phyloP scores from a whole-genome alignment of 2,329 filamentous ascomycete species.

The Mariannaea elegans region DNA sequence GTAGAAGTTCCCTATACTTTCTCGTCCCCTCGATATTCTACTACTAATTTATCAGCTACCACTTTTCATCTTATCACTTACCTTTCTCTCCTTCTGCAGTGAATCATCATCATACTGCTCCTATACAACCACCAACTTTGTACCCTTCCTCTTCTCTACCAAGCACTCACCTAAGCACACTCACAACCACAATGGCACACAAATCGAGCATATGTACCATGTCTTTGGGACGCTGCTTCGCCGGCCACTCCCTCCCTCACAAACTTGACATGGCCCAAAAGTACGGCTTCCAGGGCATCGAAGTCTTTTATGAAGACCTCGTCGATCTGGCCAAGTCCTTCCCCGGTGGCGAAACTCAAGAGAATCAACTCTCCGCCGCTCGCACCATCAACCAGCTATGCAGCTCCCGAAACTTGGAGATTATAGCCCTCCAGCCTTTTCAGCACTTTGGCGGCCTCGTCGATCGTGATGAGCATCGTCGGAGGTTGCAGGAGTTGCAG shows the following conservation, averaged over 20 bases:
- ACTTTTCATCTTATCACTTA: not conserved
- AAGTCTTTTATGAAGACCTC: slow-evolving; percentile 83
- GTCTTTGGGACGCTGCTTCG: slow-evolving; percentile 75
- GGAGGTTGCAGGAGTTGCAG: slow-evolving; percentile 68
- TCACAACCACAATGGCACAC: slow-evolving; percentile 55
- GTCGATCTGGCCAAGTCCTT: slow-evolving; percentile 63
- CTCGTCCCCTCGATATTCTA: not conserved
- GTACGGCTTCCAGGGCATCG: slow-evolving; percentile 74
- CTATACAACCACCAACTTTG: no score
- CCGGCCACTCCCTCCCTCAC: slow-evolving; percentile 71
- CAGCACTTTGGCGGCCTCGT: slow-evolving; percentile 79
- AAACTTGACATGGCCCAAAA: slow-evolving; percentile 75
- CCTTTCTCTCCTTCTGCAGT: not conserved
- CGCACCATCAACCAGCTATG: slow-evolving; percentile 65
- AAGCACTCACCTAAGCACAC: not conserved
- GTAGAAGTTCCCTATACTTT: slow-evolving; percentile 11
- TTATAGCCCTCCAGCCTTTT: slow-evolving; percentile 80
- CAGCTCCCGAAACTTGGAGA: slow-evolving; percentile 57
- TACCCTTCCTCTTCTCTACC: not conserved
- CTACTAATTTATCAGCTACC: not conserved
- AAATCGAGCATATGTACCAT: slow-evolving; percentile 78
- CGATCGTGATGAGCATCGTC: slow-evolving; percentile 66
- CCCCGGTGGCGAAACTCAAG: slow-evolving; percentile 47
- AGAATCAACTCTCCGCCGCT: slow-evolving; percentile 66
- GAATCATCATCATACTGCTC: not conserved